Conservation (phyloP, 176 grass and related monocot genomes). For the Alloteropsis semialata region DNA sequence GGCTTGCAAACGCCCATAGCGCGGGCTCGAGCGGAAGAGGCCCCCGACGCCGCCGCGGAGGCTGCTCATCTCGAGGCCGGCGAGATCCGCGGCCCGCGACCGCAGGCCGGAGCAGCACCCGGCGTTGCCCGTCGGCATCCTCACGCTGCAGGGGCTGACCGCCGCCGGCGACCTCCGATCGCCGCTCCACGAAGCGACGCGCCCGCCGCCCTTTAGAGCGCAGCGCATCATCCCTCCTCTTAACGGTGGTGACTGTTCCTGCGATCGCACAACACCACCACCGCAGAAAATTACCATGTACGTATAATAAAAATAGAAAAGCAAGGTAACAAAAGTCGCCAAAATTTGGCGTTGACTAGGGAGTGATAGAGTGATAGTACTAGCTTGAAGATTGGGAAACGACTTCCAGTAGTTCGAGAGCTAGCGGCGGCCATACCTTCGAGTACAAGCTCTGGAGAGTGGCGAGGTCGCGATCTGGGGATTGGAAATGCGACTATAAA, state of each 20-base stretch:
- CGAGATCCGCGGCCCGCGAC: conserved; percentile 42
- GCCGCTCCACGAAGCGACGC: conserved; percentile 2
- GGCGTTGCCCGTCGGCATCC: conserved; percentile 36
- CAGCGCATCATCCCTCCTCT: conserved; percentile 42
- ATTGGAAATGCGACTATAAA: not conserved
- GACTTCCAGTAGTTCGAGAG: not conserved
- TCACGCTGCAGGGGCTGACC: not conserved
- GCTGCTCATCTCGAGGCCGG: conserved; percentile 49
- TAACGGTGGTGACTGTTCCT: conserved; percentile 17
- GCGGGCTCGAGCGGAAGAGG: conserved; percentile 47
- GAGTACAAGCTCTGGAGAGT: not conserved
- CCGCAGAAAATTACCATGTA: conserved; percentile 15
- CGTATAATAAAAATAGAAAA: not conserved
- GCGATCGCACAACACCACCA: conserved; percentile 40
- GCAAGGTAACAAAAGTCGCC: not conserved
- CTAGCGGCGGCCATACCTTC: not conserved
- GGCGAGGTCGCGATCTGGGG: not conserved
- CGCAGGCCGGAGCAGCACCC: conserved; percentile 42
- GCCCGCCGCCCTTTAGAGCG: conserved; percentile 21
- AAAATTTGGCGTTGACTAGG: conserved; percentile 19
- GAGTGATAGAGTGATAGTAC: not conserved
- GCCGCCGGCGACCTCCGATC: conserved; percentile 24
- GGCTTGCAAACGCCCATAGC: conserved; percentile 41
- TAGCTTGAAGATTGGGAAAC: not conserved
- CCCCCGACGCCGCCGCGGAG: conserved; percentile 26